Evolutionary conservation across 768 basidiomycete genomes (phyloP), one percentile per base, ranked within the genome.

Genomic region (Leccinum longicurvipes): DNA sequence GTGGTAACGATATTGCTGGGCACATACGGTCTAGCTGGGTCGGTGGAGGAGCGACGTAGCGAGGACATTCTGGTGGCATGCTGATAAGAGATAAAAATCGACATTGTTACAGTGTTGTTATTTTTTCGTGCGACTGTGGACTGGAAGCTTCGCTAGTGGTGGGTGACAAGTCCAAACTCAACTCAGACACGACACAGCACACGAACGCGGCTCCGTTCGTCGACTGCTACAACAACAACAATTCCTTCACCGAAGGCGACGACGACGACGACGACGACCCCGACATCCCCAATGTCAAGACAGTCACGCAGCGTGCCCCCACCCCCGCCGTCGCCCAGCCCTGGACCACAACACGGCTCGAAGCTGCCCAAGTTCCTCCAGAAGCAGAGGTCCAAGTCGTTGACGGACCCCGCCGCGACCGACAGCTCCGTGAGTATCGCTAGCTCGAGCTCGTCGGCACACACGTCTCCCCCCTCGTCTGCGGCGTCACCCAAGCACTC

Each of bases 351-450:
- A 25, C 76, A 76, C 64, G 59, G 71, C 52, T 81, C 83, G 32
- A 87, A 85, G 68, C 72, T 89, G 5, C 77, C 85, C 65, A 86
- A 80, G 66, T 86, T 89, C 63, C 75, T 89, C 9, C 84, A 87
- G 65, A 87, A 85, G 58, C 78, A 81, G 63, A 66, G 70, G 29
- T 80, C 82, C 21, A 82, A 77, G 72, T 82, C 84, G 23, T 70
- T 78, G 67, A 65, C 70, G 54, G 76, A 77, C 59, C 65, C 76
- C 34, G 60, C 63, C 31, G 67, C 65, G 59, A 73, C 69, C 34
- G 68, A 68, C 52, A 72, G 73, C 53, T 63, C 62, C 41, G 63
- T 69, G 60, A 74, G 72, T 65, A 70, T 72, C 53, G 72, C 71
- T 47, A 78, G 77, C 58, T 76, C 79, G 31, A 71, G 75, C 47